Conservation (phyloP, 148 eudicot genomes). For the Diospyros kaki region DNA sequence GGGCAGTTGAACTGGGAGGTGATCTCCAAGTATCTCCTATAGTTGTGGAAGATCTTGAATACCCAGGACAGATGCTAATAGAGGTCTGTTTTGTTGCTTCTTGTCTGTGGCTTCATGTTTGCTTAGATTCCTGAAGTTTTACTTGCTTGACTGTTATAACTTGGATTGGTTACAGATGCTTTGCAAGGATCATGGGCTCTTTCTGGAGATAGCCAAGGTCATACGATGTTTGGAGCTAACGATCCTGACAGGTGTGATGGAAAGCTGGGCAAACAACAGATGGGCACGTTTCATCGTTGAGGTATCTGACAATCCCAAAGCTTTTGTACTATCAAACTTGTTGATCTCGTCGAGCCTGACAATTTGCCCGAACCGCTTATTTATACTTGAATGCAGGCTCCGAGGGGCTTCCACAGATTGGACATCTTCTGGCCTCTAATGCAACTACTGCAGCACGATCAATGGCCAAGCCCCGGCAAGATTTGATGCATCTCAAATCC, state of each 20-base stretch:
- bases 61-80: slow-evolving; percentile 69
- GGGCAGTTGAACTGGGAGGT: slow-evolving; percentile 42
- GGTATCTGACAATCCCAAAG: slow-evolving; percentile 31
- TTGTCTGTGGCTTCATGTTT: neutral
- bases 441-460: slow-evolving; percentile 51
- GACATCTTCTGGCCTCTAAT: slow-evolving; percentile 86
- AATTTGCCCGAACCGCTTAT: neutral
- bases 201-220: slow-evolving; percentile 76
- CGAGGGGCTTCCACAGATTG: slow-evolving; percentile 56
- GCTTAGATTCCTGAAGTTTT: neutral
- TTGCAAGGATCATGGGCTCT: slow-evolving; percentile 53
- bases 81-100: slow-evolving; percentile 42
- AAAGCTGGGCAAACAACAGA: slow-evolving; percentile 26
- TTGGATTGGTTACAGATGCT: slow-evolving; percentile 45
- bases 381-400: slow-evolving; percentile 35
- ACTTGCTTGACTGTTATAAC: neutral
- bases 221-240: slow-evolving; percentile 56
- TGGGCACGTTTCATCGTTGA: slow-evolving; percentile 75
- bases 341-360: neutral
- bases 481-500: neutral
- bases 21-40: slow-evolving; percentile 60
- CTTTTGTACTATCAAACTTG: neutral
- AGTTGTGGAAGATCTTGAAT: slow-evolving; percentile 68
- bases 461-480: slow-evolving; percentile 11
- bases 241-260: slow-evolving; percentile 67